Conservation (phyloP, 148 eudicot species). For the Pharnaceum exiguum region DNA sequence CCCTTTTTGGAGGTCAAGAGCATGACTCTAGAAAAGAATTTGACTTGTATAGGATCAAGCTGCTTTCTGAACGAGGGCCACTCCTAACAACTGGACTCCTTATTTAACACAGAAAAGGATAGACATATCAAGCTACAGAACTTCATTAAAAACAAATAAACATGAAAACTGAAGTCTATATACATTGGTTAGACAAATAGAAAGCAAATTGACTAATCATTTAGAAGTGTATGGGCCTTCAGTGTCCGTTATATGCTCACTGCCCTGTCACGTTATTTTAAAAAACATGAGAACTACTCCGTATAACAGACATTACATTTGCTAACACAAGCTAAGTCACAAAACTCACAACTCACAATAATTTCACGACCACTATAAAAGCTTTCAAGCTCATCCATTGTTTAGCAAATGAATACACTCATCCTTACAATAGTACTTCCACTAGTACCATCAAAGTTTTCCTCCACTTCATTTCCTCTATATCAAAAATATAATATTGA, state of each 20-base stretch:
- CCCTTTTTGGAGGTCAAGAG: background rate
- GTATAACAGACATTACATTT: background rate
- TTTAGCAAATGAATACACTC: background rate
- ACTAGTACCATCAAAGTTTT: background rate
- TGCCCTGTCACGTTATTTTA: background rate
- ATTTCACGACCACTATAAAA: slow-evolving; percentile 16
- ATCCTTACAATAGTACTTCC: background rate
- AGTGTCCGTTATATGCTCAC: slow-evolving; percentile 20
- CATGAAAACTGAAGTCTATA: slow-evolving; percentile 14
- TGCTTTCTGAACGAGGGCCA: background rate
- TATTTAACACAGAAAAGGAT: background rate
- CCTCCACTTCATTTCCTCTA: background rate
- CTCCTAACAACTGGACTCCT: slow-evolving; percentile 15
- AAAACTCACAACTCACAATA: background rate
- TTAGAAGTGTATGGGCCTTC: slow-evolving; percentile 29
- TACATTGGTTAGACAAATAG: slow-evolving; percentile 21
- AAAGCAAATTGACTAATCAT: slow-evolving; percentile 23
- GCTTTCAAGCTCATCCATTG: background rate
- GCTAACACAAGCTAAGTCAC: too few relatives aligned
- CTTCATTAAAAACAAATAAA: background rate
- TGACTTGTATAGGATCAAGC: slow-evolving; percentile 10
- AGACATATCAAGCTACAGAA: background rate
- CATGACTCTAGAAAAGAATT: slow-evolving; percentile 11
- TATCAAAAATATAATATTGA: background rate
- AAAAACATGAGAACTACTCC: background rate